Conservation (phyloP, 1,284 basidiomycete species). For the Flammula alnicola region DNA sequence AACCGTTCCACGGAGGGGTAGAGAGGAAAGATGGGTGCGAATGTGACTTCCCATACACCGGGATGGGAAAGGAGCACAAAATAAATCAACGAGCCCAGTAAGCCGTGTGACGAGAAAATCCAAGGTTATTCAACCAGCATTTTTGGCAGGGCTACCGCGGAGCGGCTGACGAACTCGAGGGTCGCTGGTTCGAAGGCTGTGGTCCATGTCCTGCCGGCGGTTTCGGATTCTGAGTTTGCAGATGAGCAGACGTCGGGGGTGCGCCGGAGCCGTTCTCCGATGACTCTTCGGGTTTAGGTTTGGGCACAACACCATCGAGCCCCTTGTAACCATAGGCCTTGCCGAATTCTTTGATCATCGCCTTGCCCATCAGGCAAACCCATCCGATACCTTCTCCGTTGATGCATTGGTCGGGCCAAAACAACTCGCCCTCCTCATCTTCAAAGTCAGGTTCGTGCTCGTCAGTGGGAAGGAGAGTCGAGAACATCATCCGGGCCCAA, state of each 20-base stretch:
- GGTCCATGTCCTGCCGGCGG: constrained; percentile 19
- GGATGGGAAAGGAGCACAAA: constrained; percentile 15
- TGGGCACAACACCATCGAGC: constrained; percentile 69
- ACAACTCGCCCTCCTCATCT: constrained; percentile 79
- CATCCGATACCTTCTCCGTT: constrained; percentile 78
- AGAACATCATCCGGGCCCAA: constrained; percentile 69
- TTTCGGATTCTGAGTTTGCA: constrained; percentile 27
- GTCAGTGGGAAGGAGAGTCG: constrained; percentile 62
- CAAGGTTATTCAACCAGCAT: too few relatives aligned
- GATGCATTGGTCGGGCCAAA: constrained; percentile 73
- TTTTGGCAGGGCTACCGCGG: constrained; percentile 19
- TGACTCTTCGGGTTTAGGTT: constrained; percentile 49
- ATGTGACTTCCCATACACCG: constrained; percentile 19
- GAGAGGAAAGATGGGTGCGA: constrained; percentile 10
- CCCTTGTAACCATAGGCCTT: constrained; percentile 72
- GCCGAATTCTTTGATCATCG: constrained; percentile 81
- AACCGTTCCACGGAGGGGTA: constrained; percentile 12
- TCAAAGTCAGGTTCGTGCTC: constrained; percentile 80
- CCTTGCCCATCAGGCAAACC: constrained; percentile 79
- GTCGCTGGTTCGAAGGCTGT: constrained; percentile 10
- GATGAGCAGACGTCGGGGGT: constrained; percentile 23
- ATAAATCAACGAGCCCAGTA: constrained; percentile 20
- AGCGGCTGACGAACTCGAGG: constrained; percentile 11
- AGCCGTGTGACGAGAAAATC: constrained; percentile 14
- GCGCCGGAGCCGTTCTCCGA: constrained; percentile 24